These are phyloP conservation scores for Cenchrus purpureus DNA, from an alignment of 176 grass and related monocot species.

Conservation along the genomic window DNA sequence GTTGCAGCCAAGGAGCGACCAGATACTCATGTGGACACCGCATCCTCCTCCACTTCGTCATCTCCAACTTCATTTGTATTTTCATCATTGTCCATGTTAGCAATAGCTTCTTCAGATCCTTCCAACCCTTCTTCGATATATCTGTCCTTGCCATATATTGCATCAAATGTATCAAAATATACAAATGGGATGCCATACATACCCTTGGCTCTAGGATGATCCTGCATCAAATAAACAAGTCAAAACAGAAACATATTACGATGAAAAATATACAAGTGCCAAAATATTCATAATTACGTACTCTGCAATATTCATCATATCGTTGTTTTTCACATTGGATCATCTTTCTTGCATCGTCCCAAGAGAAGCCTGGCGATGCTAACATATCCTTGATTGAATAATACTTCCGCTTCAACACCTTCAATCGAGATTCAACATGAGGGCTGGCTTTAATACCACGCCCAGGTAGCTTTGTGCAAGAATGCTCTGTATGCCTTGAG, in stretches of 20 bases:
- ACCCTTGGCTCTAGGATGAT: slow-evolving; percentile 56
- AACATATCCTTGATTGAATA: slow-evolving; percentile 54
- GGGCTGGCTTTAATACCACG: slow-evolving; percentile 47
- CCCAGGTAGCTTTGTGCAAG: slow-evolving; percentile 45
- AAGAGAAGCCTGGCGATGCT: slow-evolving; percentile 36
- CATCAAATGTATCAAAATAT: slow-evolving; percentile 53
- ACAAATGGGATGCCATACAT: slow-evolving; percentile 40
- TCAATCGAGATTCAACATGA: slow-evolving; percentile 52
- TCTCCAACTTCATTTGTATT: slow-evolving; percentile 40
- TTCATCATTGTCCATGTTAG: slow-evolving; percentile 43
- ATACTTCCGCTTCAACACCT: slow-evolving; percentile 53
- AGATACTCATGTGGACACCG: slow-evolving; percentile 13
- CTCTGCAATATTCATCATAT: slow-evolving; percentile 48
- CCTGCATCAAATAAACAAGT: slow-evolving; percentile 41
- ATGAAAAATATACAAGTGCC: background rate
- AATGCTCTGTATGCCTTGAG: slow-evolving; percentile 47
- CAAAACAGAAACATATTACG: background rate
- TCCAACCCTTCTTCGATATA: slow-evolving; percentile 29
- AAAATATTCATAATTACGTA: background rate
- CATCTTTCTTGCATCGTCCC: slow-evolving; percentile 39
- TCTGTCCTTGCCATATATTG: slow-evolving; percentile 51
- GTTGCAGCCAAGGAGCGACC: slow-evolving; percentile 12
- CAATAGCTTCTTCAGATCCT: slow-evolving; percentile 38
- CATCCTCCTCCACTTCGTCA: slow-evolving; percentile 37
- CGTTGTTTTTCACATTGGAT: slow-evolving; percentile 40